A percentile compares a stretch with the other conserved stretches of the same genome.
These are phyloP conservation scores for Teratosphaeria viscida DNA, from an alignment of 2,329 filamentous ascomycete species.

Conservation along the genomic window DNA sequence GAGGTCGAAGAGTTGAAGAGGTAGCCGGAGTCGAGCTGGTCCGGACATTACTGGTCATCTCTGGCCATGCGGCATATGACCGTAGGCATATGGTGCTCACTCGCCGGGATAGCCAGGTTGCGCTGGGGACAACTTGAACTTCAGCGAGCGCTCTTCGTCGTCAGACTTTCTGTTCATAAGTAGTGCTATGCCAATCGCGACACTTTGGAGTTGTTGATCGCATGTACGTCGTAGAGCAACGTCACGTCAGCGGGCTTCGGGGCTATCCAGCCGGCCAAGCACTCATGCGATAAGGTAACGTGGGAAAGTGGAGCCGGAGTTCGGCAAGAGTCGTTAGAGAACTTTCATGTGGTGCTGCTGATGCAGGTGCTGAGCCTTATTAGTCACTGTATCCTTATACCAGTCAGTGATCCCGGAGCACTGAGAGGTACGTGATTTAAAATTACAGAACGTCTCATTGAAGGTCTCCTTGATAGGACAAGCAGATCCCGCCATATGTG, in stretches of 20 bases:
- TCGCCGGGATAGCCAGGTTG: not conserved
- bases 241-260: not conserved
- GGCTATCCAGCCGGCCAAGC: not conserved
- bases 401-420: no score
- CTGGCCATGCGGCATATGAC: conserved; percentile 9
- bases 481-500: no score
- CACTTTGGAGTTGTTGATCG: not conserved
- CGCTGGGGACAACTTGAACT: not conserved
- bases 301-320: not conserved
- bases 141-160: not conserved
- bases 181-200: not conserved
- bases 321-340: not conserved
- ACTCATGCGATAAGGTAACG: not conserved
- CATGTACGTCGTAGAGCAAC: not conserved
- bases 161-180: not conserved
- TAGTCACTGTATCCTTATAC: not conserved
- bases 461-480: no score
- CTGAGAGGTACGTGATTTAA: no score
- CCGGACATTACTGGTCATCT: conserved; percentile 22
- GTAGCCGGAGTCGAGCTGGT: conserved; percentile 25
- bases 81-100: conserved; percentile 2
- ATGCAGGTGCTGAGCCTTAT: not conserved
- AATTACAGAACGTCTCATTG: no score
- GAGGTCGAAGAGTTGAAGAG: conserved; percentile 35
- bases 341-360: not conserved